Evolutionary conservation across 306 rosid species (phyloP).

Genomic region (Trifolium dubium): DNA sequence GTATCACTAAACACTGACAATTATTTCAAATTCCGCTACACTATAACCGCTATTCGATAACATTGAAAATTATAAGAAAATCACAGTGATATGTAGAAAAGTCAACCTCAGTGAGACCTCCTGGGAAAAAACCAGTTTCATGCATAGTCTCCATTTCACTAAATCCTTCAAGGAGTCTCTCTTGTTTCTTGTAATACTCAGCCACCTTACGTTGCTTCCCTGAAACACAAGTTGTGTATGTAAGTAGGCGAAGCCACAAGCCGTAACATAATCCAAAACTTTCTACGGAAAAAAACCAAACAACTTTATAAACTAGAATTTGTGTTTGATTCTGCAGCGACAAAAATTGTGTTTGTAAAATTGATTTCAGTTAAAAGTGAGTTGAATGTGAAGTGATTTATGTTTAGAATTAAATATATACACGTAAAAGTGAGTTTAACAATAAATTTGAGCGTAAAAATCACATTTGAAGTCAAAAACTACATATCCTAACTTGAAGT

Average conservation of each 20-base stretch:
- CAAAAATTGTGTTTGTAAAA: neutral
- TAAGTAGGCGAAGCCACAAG: neutral
- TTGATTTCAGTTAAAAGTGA: no score
- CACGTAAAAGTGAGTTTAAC: neutral
- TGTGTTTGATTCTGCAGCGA: neutral
- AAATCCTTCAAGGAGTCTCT: conserved; percentile 78
- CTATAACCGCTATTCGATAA: no score
- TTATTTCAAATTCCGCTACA: no score
- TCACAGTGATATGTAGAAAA: conserved; percentile 20
- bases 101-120: conserved; percentile 70
- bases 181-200: conserved; percentile 76
- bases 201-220: conserved; percentile 64
- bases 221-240: conserved; percentile 30
- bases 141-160: conserved; percentile 75
- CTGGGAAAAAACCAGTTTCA: conserved; percentile 66
- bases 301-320: neutral
- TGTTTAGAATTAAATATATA: neutral
- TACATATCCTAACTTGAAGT: neutral
- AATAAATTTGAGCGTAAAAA: neutral
- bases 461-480: neutral
- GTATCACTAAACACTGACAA: no score
- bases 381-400: neutral
- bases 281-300: neutral
- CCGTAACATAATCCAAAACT: conserved; percentile 17
- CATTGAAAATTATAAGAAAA: conserved; percentile 9